Percentiles rank a stretch among this genome's conserved stretches.
phyloP scores from a whole-genome alignment of 345 rosid genomes.

The Psidium friedrichsthalianum region DNA sequence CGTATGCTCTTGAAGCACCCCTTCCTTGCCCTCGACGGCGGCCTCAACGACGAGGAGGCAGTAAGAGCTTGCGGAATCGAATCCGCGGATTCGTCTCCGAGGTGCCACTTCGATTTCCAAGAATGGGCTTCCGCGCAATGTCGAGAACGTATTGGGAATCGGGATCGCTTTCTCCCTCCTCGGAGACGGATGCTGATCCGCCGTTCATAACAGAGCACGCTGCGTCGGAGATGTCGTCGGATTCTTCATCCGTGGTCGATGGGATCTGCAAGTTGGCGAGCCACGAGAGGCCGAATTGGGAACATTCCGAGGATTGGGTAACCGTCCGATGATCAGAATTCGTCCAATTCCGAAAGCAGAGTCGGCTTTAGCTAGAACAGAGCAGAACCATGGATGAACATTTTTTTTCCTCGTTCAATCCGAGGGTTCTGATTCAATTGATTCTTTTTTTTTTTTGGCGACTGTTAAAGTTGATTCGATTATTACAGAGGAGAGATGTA shows the following conservation, averaged over 20 bases:
- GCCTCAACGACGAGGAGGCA: not conserved
- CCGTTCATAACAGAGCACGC: not conserved
- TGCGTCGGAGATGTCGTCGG: not conserved
- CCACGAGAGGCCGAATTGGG: not conserved
- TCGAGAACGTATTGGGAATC: not conserved
- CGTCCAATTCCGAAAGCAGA: not conserved
- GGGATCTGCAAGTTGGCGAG: not conserved
- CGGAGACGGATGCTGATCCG: not conserved
- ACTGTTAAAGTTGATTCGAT: not conserved
- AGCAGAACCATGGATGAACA: not conserved
- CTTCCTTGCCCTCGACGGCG: conserved; percentile 16
- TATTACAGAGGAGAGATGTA: not conserved
- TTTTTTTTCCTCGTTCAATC: not conserved
- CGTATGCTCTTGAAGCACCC: conserved; percentile 71
- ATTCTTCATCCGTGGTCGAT: not conserved
- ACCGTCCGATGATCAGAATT: not conserved
- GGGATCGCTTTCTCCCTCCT: not conserved
- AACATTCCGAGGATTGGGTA: not conserved
- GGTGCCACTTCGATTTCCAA: conserved; percentile 6
- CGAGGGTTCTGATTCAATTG: not conserved
- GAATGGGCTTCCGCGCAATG: not conserved
- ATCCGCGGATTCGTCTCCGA: not conserved
- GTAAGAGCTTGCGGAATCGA: not conserved
- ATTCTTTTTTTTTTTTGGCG: not conserved
- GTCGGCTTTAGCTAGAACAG: not conserved